Evolutionary conservation across 768 basidiomycete species (phyloP).

Genomic region (Naematelia encephala): DNA sequence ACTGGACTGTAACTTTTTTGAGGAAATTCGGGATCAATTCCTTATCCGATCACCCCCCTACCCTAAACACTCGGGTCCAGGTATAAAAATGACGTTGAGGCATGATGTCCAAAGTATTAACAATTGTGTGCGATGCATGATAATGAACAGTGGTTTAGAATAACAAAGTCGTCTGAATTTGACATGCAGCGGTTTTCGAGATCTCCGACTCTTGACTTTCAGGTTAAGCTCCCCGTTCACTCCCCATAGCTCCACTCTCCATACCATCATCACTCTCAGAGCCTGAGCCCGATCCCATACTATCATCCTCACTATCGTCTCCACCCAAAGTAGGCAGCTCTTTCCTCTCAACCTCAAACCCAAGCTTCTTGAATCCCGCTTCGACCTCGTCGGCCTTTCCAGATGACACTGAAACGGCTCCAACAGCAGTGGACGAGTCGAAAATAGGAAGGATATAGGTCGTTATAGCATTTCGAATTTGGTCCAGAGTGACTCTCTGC

Average conservation of each 20-base stretch:
- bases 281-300: not conserved
- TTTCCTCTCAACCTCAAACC: conserved; percentile 74
- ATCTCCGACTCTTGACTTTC: no score
- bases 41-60: not conserved
- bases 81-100: no score
- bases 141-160: not conserved
- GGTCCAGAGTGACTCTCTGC: conserved; percentile 69
- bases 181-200: no score
- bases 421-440: conserved; percentile 68
- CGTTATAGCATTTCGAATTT: conserved; percentile 66
- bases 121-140: not conserved
- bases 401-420: conserved; percentile 77
- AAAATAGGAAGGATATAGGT: conserved; percentile 84
- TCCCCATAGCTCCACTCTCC: not conserved
- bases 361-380: conserved; percentile 61
- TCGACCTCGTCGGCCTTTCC: conserved; percentile 71
- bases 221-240: not conserved
- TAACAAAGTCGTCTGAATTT: no score
- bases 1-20: no score
- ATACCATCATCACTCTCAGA: not conserved
- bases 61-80: no score
- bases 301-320: conserved; percentile 34
- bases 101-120: no score
- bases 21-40: not conserved
- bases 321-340: conserved; percentile 59